Conservation (phyloP, 192 early-diverging fungal genomes). For the Coemansia sp. region DNA sequence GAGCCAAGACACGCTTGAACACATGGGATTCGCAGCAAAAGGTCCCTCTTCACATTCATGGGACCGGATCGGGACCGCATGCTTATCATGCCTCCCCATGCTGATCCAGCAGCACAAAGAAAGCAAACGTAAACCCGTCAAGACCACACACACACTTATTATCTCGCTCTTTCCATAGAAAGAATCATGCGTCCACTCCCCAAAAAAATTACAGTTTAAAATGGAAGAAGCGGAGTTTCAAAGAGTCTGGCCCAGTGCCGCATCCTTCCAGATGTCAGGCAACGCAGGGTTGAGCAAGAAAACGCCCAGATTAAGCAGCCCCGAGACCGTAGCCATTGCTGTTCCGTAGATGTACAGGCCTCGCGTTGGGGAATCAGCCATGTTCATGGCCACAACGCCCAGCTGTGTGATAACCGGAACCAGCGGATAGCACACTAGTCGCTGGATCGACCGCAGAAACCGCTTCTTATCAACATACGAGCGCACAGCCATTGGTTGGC, state of each 20-base stretch:
- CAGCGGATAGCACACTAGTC: constrained; percentile 43
- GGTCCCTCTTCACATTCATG: too few species aligned
- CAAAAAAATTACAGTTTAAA: too few species aligned
- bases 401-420: constrained; percentile 48
- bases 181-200: not conserved
- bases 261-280: constrained; percentile 42
- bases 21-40: too few species aligned
- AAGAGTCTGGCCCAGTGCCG: constrained; percentile 11
- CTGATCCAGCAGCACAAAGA: not conserved
- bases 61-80: too few species aligned
- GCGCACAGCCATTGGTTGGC: constrained; percentile 26
- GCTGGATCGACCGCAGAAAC: constrained; percentile 46
- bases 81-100: too few species aligned
- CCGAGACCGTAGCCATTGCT: constrained; percentile 26
- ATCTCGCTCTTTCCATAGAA: not conserved
- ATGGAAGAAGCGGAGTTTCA: constrained; percentile 14
- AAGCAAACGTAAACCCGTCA: not conserved
- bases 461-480: constrained; percentile 39
- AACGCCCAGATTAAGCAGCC: constrained; percentile 41
- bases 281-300: constrained; percentile 54
- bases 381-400: constrained; percentile 44
- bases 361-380: constrained; percentile 16
- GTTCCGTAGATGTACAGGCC: constrained; percentile 41
- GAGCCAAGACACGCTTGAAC: too few species aligned
- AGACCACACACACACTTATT: not conserved